These are phyloP conservation scores for Triticum dicoccoides DNA, from an alignment of 176 grass and related monocot genomes.

Conservation along the genomic window DNA sequence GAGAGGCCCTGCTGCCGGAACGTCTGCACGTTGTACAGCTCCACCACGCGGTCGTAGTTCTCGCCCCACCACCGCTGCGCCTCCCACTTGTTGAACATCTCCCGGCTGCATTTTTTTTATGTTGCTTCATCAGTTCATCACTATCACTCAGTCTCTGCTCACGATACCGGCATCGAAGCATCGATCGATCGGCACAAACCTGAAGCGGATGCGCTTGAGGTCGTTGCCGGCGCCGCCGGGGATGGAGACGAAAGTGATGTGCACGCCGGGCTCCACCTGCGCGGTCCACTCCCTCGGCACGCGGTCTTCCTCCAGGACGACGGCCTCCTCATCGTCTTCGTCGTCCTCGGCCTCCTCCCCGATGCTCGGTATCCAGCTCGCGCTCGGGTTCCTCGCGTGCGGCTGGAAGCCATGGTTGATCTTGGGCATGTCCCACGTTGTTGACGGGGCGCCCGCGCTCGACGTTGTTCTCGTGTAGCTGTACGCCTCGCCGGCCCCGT, in stretches of 20 bases:
- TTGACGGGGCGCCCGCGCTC: conserved; percentile 5
- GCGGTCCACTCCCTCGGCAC: conserved; percentile 92
- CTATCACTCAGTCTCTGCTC: not conserved
- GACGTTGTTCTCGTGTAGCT: conserved; percentile 32
- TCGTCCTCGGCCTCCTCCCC: conserved; percentile 29
- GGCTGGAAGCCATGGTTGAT: conserved; percentile 31
- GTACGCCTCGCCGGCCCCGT: conserved; percentile 45
- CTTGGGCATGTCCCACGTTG: conserved; percentile 60
- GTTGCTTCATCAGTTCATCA: not conserved
- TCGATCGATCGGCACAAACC: conserved; percentile 15
- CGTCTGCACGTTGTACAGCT: conserved; percentile 98
- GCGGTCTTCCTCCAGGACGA: conserved; percentile 66
- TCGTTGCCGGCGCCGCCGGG: conserved; percentile 86
- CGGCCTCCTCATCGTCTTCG: conserved; percentile 21
- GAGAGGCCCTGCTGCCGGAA: conserved; percentile 87
- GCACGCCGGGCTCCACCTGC: conserved; percentile 96
- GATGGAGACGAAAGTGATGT: conserved; percentile 96
- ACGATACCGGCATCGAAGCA: not conserved
- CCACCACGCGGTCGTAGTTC: conserved; percentile 98
- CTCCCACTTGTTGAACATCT: conserved; percentile 99
- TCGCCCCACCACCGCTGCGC: conserved; percentile 99
- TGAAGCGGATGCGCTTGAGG: conserved; percentile 97
- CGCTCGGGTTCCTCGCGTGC: conserved; percentile 44
- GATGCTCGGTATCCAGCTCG: conserved; percentile 42
- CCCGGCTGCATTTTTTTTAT: conserved; percentile 43